Evolutionary conservation across 768 basidiomycete genomes (phyloP).

Genomic region (Lenzites betulinus): DNA sequence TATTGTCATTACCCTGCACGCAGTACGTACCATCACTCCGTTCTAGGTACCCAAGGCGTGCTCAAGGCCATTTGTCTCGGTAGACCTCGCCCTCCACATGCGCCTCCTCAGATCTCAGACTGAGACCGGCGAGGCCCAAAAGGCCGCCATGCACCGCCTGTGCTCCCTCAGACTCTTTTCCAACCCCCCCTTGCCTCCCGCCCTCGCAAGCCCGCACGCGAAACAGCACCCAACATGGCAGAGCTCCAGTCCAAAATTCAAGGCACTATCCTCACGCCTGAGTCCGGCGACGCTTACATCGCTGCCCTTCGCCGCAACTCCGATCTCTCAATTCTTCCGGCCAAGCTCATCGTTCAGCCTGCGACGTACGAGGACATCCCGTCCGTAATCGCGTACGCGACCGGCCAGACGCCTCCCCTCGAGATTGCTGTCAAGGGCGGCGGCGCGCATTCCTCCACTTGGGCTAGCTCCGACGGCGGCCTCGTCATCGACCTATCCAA

Average conservation of each 20-base stretch:
- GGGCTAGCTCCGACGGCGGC: constrained; percentile 35
- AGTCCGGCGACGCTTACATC: constrained; percentile 22
- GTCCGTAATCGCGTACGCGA: constrained; percentile 18
- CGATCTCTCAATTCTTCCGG: constrained; percentile 21
- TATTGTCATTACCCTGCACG: too few species aligned
- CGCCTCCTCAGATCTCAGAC: not conserved
- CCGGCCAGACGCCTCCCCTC: constrained; percentile 17
- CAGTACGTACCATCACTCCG: too few species aligned
- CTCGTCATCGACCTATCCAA: constrained; percentile 37
- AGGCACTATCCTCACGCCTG: constrained; percentile 18
- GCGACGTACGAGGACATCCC: constrained; percentile 20
- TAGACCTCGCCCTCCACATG: not conserved
- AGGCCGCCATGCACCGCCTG: constrained; percentile 2
- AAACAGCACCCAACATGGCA: constrained; percentile 6
- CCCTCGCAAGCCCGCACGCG: not conserved
- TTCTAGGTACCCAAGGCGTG: not conserved
- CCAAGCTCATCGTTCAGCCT: constrained; percentile 22
- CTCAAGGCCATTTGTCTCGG: not conserved
- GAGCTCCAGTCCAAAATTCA: constrained; percentile 11
- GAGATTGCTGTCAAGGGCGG: constrained; percentile 34
- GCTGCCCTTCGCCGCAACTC: constrained; percentile 24
- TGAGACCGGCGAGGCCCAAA: not conserved
- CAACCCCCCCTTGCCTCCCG: not conserved
- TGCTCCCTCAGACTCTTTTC: constrained; percentile 2
- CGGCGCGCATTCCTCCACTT: constrained; percentile 34